Conservation (phyloP, 352 stramenopile genomes). For the Phytophthora boehmeriae region DNA sequence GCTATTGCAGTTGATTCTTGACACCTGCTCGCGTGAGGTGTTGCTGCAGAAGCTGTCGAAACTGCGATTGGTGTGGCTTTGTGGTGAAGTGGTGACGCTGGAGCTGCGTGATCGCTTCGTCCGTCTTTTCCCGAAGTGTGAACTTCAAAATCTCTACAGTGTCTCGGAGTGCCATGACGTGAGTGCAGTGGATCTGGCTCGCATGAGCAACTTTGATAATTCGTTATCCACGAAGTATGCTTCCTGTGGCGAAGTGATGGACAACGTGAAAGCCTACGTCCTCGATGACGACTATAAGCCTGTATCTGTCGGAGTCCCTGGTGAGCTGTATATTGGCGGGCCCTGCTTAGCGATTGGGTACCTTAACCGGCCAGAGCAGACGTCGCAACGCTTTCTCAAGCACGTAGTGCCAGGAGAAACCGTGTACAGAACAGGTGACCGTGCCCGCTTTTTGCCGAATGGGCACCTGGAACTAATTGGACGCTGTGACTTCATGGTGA, state of each 20-base stretch:
- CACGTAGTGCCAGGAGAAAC: slow-evolving; percentile 68
- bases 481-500: slow-evolving; percentile 96
- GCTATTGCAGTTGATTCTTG: slow-evolving; percentile 88
- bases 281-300: slow-evolving; percentile 75
- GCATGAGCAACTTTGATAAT: slow-evolving; percentile 77
- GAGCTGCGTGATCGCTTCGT: slow-evolving; percentile 89
- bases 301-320: slow-evolving; percentile 69
- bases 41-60: slow-evolving; percentile 64
- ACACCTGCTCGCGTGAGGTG: slow-evolving; percentile 61
- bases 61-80: slow-evolving; percentile 91
- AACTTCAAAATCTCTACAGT: slow-evolving; percentile 94
- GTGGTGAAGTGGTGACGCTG: slow-evolving; percentile 93
- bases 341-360: slow-evolving; percentile 87
- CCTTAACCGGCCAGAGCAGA: slow-evolving; percentile 80
- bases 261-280: slow-evolving; percentile 80
- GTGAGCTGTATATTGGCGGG: slow-evolving; percentile 89
- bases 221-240: slow-evolving; percentile 86
- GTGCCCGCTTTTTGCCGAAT: slow-evolving; percentile 90
- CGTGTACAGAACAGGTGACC: slow-evolving; percentile 94
- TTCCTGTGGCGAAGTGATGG: slow-evolving; percentile 87
- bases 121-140: slow-evolving; percentile 79
- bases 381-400: slow-evolving; percentile 75
- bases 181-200: slow-evolving; percentile 77
- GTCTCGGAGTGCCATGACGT: slow-evolving; percentile 95
- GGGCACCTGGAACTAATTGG: slow-evolving; percentile 93